Base-by-base conservation (phyloP, 805 yeast species). In the Komagataella pastoris region DNA sequence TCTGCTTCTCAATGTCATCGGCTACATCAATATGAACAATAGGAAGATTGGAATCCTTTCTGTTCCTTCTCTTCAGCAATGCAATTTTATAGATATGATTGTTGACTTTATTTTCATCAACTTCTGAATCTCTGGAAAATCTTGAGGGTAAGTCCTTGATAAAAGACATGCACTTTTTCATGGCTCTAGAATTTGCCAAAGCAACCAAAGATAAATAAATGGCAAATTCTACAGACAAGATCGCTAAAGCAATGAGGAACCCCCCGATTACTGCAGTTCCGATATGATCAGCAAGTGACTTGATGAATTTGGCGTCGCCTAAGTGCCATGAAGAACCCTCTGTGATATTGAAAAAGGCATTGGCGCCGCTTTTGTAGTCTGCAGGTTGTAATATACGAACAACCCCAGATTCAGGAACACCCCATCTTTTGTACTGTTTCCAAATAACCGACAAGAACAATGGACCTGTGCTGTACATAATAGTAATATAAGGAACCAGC, bases 391-490 rank as follows among this genome's bases (percentile, higher is more conserved):
- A 68, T 48, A 88, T 79, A 57, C 87, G 71, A 17, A 88, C 83
- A 46, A 73, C 77, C 7, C 79, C 88, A 6, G 79, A 76, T 30
- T 76, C 84, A 0, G 85, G 80, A 17, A 81, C 77, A 1, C 83
- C 83, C 85, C 87, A 82, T 57, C 96, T 75, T 65, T 85, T 85
- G 66, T 85, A 89, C 60, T 82, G 87, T 66, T 87, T 86, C 89
- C 95, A 85, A 58, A 90, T 75, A 43, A 87, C 89, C 18, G 93
- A 83, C 47, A 90, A 72, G 61, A 87, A 89, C 52, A 90, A 69
- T 0, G 97, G 97, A 10, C 97, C 97, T 0, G 97, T 90, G 10
- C 95, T 82, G 61, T 80, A 85, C 96, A 90, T 88, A 64, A 90
- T 88, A 40, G 97, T 88, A 55, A 89, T 71, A 68, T 90, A 90